Conservation (phyloP, 2,329 filamentous ascomycete species). For the Helotiales sp. region DNA sequence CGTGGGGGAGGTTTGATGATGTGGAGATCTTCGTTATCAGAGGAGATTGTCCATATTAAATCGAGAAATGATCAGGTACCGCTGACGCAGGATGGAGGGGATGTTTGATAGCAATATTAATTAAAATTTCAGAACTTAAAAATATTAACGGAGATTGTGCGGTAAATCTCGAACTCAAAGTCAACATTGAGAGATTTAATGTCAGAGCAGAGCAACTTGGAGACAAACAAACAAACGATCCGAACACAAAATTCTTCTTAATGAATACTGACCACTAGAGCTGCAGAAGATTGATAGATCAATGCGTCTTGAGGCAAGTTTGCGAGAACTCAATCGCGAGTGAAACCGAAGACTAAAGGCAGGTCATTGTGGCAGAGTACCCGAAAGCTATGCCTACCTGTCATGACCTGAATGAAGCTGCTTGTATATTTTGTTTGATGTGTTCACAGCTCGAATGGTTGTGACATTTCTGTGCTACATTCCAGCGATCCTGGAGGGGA, state of each 20-base stretch:
- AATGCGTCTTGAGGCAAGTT: background rate
- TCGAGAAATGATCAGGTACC: background rate
- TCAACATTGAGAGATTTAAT: no score
- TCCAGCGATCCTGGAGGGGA: background rate
- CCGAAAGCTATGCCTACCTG: background rate
- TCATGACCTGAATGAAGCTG: background rate
- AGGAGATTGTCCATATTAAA: slow-evolving; percentile 1
- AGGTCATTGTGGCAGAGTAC: background rate
- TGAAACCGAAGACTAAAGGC: background rate
- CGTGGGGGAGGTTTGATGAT: slow-evolving; percentile 6
- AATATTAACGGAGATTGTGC: background rate
- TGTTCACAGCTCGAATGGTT: background rate
- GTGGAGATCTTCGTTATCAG: background rate
- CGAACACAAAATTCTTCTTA: background rate
- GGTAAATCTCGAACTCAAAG: background rate
- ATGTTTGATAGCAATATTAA: background rate
- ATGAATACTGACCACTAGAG: background rate
- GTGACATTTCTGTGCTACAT: slow-evolving; percentile 1
- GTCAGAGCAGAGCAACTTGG: background rate
- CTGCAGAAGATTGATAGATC: background rate
- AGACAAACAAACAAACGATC: background rate
- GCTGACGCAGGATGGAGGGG: background rate
- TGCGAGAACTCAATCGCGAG: background rate
- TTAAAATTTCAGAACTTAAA: background rate
- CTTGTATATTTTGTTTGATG: background rate